Evolutionary conservation across 371 early-diverging fungal genomes (phyloP).

Genomic region (Batkoa obscura): DNA sequence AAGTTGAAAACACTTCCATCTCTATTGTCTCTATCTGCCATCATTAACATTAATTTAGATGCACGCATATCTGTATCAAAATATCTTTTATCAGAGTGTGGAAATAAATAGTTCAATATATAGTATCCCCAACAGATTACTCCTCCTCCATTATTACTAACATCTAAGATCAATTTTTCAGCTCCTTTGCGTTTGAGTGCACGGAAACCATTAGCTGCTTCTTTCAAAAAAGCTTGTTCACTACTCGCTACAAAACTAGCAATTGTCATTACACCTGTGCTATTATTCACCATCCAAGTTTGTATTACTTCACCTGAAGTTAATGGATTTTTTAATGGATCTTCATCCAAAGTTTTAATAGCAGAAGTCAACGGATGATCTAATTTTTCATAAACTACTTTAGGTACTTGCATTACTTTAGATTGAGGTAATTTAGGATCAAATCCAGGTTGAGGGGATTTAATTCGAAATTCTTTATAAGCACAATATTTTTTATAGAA

Average conservation of each 20-base stretch:
- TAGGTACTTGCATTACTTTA: background rate
- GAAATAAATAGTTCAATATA: conserved; percentile 14
- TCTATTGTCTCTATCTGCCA: background rate
- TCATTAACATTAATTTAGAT: background rate
- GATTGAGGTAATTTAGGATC: background rate
- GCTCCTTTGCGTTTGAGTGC: conserved; percentile 11
- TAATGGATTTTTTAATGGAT: background rate
- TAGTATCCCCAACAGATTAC: conserved; percentile 18
- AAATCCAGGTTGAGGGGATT: background rate
- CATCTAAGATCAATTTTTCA: conserved; percentile 11
- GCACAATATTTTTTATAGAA: background rate
- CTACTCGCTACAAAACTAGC: background rate
- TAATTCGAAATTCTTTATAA: background rate
- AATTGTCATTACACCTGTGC: background rate
- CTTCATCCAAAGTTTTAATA: background rate
- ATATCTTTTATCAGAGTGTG: background rate
- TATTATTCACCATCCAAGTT: background rate
- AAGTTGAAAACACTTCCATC: background rate
- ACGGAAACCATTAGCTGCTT: conserved; percentile 11
- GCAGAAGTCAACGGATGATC: background rate
- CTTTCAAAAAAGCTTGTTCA: background rate
- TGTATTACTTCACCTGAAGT: background rate
- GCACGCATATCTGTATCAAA: background rate
- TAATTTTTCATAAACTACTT: background rate
- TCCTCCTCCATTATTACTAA: conserved; percentile 15